phyloP scores from a whole-genome alignment of 2,329 filamentous ascomycete genomes.

The Penicillium capsulatum region DNA sequence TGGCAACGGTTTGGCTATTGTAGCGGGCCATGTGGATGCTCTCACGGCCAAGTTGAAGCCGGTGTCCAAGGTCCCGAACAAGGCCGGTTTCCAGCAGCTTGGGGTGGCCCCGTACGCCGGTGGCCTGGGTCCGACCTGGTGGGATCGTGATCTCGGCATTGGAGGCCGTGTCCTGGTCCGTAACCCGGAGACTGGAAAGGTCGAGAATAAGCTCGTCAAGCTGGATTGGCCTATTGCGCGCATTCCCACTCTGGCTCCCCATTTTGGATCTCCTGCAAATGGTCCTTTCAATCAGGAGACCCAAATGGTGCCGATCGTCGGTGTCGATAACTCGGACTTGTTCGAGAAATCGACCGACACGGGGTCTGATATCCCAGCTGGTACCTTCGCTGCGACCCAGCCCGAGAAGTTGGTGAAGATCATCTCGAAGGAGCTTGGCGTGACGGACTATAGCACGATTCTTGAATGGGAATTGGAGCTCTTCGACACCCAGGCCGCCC shows the following conservation, averaged over 20 bases:
- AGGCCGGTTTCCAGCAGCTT: constrained; percentile 80
- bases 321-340: constrained; percentile 69
- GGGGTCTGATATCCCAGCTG: constrained; percentile 43
- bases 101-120: constrained; percentile 92
- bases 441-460: constrained; percentile 69
- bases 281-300: constrained; percentile 81
- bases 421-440: constrained; percentile 72
- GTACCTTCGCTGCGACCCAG: constrained; percentile 76
- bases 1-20: constrained; percentile 81
- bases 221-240: constrained; percentile 91
- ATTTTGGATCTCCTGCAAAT: constrained; percentile 71
- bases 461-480: constrained; percentile 97
- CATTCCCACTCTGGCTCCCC: constrained; percentile 85
- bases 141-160: constrained; percentile 90
- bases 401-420: constrained; percentile 78
- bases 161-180: constrained; percentile 84
- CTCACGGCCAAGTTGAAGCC: constrained; percentile 89
- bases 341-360: constrained; percentile 27
- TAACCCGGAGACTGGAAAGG: constrained; percentile 68
- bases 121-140: constrained; percentile 84
- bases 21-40: constrained; percentile 90
- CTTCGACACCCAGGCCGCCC: constrained; percentile 82
- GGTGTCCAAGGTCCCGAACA: constrained; percentile 75
- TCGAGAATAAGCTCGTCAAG: constrained; percentile 77
- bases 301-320: constrained; percentile 89